Evolutionary conservation across 331 rosid species (phyloP), one percentile per base, ranked within the genome.

Genomic region (Dryas integrifolia): DNA sequence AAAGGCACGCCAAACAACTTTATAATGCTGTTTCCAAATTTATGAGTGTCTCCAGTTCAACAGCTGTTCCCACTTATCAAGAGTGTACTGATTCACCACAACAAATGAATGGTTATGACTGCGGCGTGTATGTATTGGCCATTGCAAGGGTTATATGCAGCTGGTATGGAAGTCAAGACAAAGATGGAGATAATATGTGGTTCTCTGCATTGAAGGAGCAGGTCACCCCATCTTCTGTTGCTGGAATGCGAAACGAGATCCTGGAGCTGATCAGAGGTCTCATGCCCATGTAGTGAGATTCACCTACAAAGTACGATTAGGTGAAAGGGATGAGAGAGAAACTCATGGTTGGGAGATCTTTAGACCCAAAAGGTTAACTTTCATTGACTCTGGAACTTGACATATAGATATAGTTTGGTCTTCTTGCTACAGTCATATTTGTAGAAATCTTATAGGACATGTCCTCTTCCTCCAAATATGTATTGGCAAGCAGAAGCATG

Each of bases 71-170:
- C 13, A 56, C 35, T 48, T 91, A 78, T 79, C 35, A 73, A 21
- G 92, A 89, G 69, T 85, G 88, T 48, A 7, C 46, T 10, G 84
- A 91, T 67, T 89, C 93, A 52, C 96, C 96, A 0, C 78, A 50
- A 49, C 97, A 95, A 77, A 72, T 7, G 16, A 95, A 95, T 69
- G 96, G 97, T 35, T 65, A 89, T 79, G 97, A 95, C 62, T 91
- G 98, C 61, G 98, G 98, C 70, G 70, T 91, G 61, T 95, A 86
- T 83, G 96, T 89, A 26, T 79, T 82, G 30, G 93, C 90, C 69
- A 85, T 82, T 75, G 89, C 97, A 38, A 87, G 84, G 79, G 77
- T 61, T 61, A 86, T 89, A 77, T 91, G 93, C 75, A 76, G 47
- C 57, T 91, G 97, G 96, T 66, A 79, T 70, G 82, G 65, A 59